Conservation (phyloP, 2,329 filamentous ascomycete genomes). For the Colletotrichum godetiae region DNA sequence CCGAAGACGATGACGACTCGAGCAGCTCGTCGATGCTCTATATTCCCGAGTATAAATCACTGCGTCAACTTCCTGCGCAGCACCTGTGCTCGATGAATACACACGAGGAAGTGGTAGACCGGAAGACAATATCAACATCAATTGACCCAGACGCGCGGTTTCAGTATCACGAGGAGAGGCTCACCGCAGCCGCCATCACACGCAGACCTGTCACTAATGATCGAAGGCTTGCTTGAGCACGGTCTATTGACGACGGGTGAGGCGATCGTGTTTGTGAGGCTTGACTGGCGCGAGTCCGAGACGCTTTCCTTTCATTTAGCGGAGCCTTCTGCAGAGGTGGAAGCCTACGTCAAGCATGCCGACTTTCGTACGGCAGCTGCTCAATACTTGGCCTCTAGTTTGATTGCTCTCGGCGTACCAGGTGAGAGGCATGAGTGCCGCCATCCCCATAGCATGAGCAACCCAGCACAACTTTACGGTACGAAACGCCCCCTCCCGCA, state of each 20-base stretch:
- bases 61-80: constrained; percentile 55
- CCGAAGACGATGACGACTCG: constrained; percentile 17
- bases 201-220: constrained; percentile 65
- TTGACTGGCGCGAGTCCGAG: constrained; percentile 42
- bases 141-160: constrained; percentile 45
- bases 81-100: constrained; percentile 54
- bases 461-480: too few relatives aligned
- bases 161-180: constrained; percentile 48
- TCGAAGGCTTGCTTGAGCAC: constrained; percentile 56
- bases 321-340: constrained; percentile 41
- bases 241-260: constrained; percentile 55
- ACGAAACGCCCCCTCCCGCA: too few relatives aligned
- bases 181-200: constrained; percentile 55
- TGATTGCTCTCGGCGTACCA: constrained; percentile 41
- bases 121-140: constrained; percentile 40
- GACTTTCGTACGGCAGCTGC: constrained; percentile 41
- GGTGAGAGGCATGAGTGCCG: background rate
- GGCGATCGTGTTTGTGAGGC: constrained; percentile 55
- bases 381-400: constrained; percentile 44
- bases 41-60: constrained; percentile 58
- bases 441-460: background rate
- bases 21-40: constrained; percentile 41
- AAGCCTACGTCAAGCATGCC: constrained; percentile 37
- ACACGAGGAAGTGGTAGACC: constrained; percentile 47
- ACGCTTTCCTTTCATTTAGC: constrained; percentile 47